Evolutionary conservation across 73 alveolate species (phyloP).

Genomic region (Paramecium biaurelia): DNA sequence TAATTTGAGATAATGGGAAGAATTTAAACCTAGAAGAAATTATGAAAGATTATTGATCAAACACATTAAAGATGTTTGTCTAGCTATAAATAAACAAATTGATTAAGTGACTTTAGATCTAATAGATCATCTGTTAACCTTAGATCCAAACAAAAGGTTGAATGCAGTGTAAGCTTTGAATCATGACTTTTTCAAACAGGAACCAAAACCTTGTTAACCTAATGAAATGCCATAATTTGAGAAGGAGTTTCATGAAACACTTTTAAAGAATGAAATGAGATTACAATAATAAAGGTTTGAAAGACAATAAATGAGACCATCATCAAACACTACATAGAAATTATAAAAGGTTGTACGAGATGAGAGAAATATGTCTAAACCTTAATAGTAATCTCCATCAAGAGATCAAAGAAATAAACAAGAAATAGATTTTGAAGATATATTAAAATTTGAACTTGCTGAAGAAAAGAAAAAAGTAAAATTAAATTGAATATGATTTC

Average conservation of each 20-base stretch:
- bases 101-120: conserved; percentile 73
- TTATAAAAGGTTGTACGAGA: not conserved
- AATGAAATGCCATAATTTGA: conserved; percentile 79
- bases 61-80: conserved; percentile 65
- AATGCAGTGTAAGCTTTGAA: conserved; percentile 89
- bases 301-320: not conserved
- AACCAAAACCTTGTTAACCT: conserved; percentile 74
- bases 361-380: not conserved
- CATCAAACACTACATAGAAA: not conserved
- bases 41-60: conserved; percentile 78
- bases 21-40: conserved; percentile 74
- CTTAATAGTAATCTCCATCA: not conserved
- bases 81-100: conserved; percentile 69
- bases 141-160: conserved; percentile 90
- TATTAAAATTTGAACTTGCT: not conserved
- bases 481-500: not conserved
- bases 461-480: not conserved
- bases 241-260: conserved; percentile 92
- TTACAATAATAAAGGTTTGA: conserved; percentile 57
- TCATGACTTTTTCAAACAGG: conserved; percentile 86
- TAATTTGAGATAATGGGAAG: conserved; percentile 72
- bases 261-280: conserved; percentile 86
- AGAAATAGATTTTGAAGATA: conserved; percentile 13
- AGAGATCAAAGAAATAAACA: not conserved
- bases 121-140: conserved; percentile 79